Conservation (phyloP, 78 protist species). For the Dictyostelium capitatum region DNA sequence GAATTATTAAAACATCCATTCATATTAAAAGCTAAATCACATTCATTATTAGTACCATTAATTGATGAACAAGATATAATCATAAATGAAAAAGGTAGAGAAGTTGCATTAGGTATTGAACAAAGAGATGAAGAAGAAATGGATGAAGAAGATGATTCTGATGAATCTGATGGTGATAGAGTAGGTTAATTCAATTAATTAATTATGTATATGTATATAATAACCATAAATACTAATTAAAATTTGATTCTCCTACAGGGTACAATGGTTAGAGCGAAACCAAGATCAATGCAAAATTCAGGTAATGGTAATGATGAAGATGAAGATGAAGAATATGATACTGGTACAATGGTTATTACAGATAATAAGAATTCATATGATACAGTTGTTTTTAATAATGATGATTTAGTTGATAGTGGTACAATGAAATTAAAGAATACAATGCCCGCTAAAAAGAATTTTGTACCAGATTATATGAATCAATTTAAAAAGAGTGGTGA, state of each 20-base stretch:
- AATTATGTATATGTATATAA: not conserved
- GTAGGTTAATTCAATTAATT: not conserved
- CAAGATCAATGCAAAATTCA: not conserved
- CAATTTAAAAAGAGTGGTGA: slow-evolving; percentile 52
- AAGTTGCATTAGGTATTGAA: slow-evolving; percentile 80
- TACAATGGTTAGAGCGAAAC: slow-evolving; percentile 38
- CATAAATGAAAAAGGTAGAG: slow-evolving; percentile 80
- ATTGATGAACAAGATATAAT: slow-evolving; percentile 78
- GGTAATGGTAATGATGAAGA: slow-evolving; percentile 45
- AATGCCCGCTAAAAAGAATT: slow-evolving; percentile 23
- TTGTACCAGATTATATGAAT: slow-evolving; percentile 71
- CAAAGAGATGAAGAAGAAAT: slow-evolving; percentile 69
- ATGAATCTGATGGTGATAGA: slow-evolving; percentile 40
- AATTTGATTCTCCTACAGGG: too few relatives aligned
- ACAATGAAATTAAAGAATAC: slow-evolving; percentile 67
- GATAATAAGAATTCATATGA: slow-evolving; percentile 50
- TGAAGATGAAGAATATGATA: slow-evolving; percentile 64
- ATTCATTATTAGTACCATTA: slow-evolving; percentile 44
- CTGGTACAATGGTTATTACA: slow-evolving; percentile 83
- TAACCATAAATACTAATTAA: not conserved
- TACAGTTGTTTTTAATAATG: slow-evolving; percentile 76
- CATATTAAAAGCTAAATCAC: slow-evolving; percentile 47
- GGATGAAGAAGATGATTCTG: slow-evolving; percentile 20
- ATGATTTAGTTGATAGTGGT: slow-evolving; percentile 25
- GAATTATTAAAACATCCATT: slow-evolving; percentile 84